Conservation (phyloP, 371 early-diverging fungal species). For the Fennellomyces sp. region DNA sequence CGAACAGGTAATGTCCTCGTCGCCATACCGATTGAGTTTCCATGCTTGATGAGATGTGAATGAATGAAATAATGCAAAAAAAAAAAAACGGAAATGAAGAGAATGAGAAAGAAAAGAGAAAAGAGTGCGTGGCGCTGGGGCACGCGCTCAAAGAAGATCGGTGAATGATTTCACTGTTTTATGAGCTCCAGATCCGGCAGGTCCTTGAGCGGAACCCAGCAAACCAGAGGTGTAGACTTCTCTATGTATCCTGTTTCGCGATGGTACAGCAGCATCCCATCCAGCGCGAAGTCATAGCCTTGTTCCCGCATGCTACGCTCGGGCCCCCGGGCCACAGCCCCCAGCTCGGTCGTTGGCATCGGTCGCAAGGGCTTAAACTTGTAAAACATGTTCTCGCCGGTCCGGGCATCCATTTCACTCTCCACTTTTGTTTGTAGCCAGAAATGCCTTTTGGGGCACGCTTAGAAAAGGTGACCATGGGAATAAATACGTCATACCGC, state of each 20-base stretch:
- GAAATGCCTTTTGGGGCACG: constrained; percentile 40
- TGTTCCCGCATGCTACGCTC: constrained; percentile 28
- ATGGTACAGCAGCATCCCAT: constrained; percentile 64
- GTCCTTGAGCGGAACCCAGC: constrained; percentile 56
- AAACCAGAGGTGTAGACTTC: constrained; percentile 60
- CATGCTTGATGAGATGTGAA: not conserved
- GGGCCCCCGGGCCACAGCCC: constrained; percentile 9
- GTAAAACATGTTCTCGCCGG: constrained; percentile 33
- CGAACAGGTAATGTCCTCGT: constrained; percentile 5
- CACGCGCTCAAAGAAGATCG: not conserved
- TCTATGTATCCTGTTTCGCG: constrained; percentile 55
- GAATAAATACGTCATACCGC: no score
- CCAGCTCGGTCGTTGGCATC: constrained; percentile 28
- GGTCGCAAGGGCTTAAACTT: constrained; percentile 34
- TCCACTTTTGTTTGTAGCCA: constrained; percentile 60
- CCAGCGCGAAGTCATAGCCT: constrained; percentile 41
- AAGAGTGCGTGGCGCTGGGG: not conserved
- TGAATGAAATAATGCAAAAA: not conserved
- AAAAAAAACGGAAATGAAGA: constrained; percentile 4
- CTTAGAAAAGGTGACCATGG: not conserved
- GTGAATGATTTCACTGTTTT: not conserved
- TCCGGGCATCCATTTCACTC: constrained; percentile 49
- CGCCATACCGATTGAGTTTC: constrained; percentile 9
- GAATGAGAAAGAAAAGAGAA: not conserved
- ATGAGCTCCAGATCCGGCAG: constrained; percentile 7